A percentile compares a stretch with the other conserved stretches of the same genome.
phyloP scores from a whole-genome alignment of 768 basidiomycete species.

The Boletales sp. region DNA sequence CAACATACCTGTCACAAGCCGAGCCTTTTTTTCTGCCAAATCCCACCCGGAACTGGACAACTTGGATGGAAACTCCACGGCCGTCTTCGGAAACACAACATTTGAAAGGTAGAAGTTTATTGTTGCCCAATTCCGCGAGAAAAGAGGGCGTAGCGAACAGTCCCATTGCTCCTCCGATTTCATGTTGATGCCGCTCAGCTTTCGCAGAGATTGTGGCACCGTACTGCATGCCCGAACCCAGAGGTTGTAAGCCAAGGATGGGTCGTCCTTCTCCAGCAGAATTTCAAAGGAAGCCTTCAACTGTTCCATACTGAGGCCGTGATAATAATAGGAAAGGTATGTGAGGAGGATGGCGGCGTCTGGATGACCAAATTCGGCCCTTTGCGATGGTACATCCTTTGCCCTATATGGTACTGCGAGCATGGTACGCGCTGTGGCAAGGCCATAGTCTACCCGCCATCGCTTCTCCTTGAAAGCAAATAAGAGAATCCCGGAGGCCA shows the following conservation, averaged over 20 bases:
- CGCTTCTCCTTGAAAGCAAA: constrained; percentile 37
- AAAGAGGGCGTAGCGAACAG: constrained; percentile 29
- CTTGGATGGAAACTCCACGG: constrained; percentile 45
- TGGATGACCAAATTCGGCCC: constrained; percentile 52
- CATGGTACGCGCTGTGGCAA: constrained; percentile 38
- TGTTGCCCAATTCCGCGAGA: constrained; percentile 34
- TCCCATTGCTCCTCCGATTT: constrained; percentile 34
- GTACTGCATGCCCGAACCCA: constrained; percentile 31
- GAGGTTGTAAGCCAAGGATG: constrained; percentile 36
- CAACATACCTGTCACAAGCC: too few relatives aligned
- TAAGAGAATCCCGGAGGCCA: constrained; percentile 39
- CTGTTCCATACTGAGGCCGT: constrained; percentile 39
- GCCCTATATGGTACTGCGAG: constrained; percentile 53
- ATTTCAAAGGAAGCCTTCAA: constrained; percentile 35
- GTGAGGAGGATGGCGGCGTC: constrained; percentile 46
- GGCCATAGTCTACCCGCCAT: constrained; percentile 53
- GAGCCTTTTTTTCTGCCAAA: too few relatives aligned
- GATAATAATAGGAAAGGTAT: constrained; percentile 48
- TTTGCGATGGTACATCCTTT: constrained; percentile 44
- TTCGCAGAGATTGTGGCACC: constrained; percentile 30
- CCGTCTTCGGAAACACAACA: constrained; percentile 49
- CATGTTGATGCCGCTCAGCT: constrained; percentile 39
- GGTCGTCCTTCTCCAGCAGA: constrained; percentile 40
- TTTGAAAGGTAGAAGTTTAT: constrained; percentile 46
- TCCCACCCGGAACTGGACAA: too few relatives aligned